A percentile compares a stretch with the other conserved stretches of the same genome.
Conservation (phyloP, 768 basidiomycete species). For the Lentinula guzmanii region DNA sequence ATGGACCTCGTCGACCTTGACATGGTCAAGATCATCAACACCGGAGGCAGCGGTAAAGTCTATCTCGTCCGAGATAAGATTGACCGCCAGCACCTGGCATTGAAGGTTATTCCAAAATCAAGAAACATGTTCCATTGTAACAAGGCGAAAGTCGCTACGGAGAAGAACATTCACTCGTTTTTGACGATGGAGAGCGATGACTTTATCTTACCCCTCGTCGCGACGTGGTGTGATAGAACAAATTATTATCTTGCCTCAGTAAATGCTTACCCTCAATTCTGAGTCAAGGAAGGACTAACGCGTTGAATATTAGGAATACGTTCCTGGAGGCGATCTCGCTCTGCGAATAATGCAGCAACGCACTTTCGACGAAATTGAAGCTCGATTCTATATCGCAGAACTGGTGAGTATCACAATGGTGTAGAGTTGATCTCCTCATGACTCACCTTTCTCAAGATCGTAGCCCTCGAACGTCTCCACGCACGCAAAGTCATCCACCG, state of each 20-base stretch:
- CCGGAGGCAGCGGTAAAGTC: constrained; percentile 11
- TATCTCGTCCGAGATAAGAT: constrained; percentile 13
- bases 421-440: not conserved
- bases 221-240: constrained; percentile 15
- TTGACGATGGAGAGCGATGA: constrained; percentile 8
- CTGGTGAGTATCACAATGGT: constrained; percentile 12
- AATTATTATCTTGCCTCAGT: constrained; percentile 19
- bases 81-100: constrained; percentile 8
- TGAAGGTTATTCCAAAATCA: constrained; percentile 17
- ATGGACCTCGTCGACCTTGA: constrained; percentile 6
- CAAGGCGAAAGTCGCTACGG: constrained; percentile 7
- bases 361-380: constrained; percentile 6
- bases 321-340: constrained; percentile 15
- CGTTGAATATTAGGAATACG: constrained; percentile 14
- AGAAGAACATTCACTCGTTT: constrained; percentile 6
- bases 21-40: constrained; percentile 7
- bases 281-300: not conserved
- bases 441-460: constrained; percentile 5
- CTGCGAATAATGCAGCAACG: constrained; percentile 2
- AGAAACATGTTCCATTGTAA: not conserved
- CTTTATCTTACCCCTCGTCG: constrained; percentile 15
- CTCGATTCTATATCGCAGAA: constrained; percentile 16
- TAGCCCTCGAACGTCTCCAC: constrained; percentile 13
- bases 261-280: not conserved
- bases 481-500: constrained; percentile 12